Conservation (phyloP, 768 basidiomycete genomes). For the Pleurotus eryngii region DNA sequence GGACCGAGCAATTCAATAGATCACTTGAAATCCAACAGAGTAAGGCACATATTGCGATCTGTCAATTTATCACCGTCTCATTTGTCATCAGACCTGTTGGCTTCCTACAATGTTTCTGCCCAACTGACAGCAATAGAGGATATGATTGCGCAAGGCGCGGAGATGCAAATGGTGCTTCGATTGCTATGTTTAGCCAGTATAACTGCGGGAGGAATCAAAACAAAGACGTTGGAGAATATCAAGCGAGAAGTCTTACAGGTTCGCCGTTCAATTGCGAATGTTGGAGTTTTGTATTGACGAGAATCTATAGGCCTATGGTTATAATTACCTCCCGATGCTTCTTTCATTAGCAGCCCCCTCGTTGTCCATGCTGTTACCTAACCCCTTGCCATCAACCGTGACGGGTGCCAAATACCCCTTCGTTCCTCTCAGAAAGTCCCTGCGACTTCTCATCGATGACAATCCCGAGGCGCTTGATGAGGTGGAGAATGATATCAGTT, state of each 20-base stretch:
- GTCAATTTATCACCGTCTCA: neutral
- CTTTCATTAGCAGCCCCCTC: conserved; percentile 64
- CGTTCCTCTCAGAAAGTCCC: conserved; percentile 67
- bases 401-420: conserved; percentile 67
- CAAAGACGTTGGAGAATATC: conserved; percentile 79
- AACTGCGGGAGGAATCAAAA: conserved; percentile 81
- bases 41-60: conserved; percentile 29
- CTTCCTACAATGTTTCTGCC: conserved; percentile 78
- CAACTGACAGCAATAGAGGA: conserved; percentile 91
- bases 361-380: conserved; percentile 64
- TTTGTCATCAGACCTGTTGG: conserved; percentile 71
- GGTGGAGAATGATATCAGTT: conserved; percentile 91
- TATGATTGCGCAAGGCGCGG: conserved; percentile 81
- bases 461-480: conserved; percentile 72
- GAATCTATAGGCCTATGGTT: conserved; percentile 64
- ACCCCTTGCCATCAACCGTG: conserved; percentile 57
- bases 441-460: conserved; percentile 92
- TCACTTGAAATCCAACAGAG: conserved; percentile 96
- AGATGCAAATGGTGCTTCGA: conserved; percentile 74
- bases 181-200: conserved; percentile 85
- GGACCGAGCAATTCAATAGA: conserved; percentile 85
- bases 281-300: conserved; percentile 22
- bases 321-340: conserved; percentile 64
- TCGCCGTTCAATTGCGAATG: conserved; percentile 16
- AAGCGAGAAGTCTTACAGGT: conserved; percentile 91